phyloP scores from a whole-genome alignment of 192 early-diverging fungal species.

The Backusella macrospora region DNA sequence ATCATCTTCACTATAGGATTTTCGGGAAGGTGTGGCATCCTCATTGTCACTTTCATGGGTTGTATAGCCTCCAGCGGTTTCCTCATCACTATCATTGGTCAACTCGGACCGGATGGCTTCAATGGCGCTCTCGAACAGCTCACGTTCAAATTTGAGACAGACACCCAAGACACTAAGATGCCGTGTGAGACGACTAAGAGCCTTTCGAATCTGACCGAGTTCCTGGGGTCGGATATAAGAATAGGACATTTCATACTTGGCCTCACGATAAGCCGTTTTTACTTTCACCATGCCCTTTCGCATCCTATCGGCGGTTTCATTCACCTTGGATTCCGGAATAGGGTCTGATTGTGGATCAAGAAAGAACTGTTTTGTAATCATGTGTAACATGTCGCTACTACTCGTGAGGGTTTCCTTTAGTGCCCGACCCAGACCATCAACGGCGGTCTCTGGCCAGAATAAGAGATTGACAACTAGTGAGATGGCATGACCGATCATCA shows the following conservation, averaged over 20 bases:
- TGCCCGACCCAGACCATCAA: conserved; percentile 48
- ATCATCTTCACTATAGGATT: conserved; percentile 12
- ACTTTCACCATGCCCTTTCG: conserved; percentile 40
- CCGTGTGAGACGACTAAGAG: conserved; percentile 30
- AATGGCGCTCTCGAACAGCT: conserved; percentile 36
- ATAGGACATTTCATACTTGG: conserved; percentile 42
- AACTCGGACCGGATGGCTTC: conserved; percentile 19
- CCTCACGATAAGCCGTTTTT: conserved; percentile 39
- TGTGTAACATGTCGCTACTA: conserved; percentile 37
- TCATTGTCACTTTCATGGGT: neutral
- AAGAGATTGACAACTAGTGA: conserved; percentile 45
- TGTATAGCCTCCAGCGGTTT: neutral
- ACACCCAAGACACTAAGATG: conserved; percentile 38
- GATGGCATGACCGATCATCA: conserved; percentile 46
- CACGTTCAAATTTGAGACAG: conserved; percentile 38
- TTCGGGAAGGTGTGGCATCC: neutral
- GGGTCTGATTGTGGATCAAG: conserved; percentile 29
- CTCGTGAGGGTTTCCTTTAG: conserved; percentile 36
- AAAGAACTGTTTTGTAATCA: conserved; percentile 40
- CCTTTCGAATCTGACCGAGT: conserved; percentile 28
- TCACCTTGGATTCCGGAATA: conserved; percentile 19
- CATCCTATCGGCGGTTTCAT: conserved; percentile 29
- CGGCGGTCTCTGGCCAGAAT: conserved; percentile 55
- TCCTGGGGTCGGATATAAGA: conserved; percentile 34
- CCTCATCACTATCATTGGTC: conserved; percentile 25